These are phyloP conservation scores for Clavaria fumosa DNA, from an alignment of 768 basidiomycete species.

Conservation along the genomic window DNA sequence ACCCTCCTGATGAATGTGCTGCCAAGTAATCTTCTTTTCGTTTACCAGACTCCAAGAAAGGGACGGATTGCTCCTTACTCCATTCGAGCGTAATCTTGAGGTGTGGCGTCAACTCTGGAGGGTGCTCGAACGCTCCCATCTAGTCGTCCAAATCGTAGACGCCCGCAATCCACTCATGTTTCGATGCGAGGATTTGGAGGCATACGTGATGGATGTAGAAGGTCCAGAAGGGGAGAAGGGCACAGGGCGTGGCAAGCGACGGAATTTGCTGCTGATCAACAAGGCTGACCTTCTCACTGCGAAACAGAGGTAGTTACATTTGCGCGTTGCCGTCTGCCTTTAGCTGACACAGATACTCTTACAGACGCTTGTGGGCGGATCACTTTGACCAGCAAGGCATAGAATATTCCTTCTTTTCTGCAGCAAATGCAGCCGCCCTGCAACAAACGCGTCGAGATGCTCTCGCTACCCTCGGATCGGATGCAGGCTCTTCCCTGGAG, in stretches of 20 bases:
- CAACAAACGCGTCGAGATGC: slow-evolving; percentile 59
- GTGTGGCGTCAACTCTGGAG: slow-evolving; percentile 99
- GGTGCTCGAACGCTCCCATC: slow-evolving; percentile 86
- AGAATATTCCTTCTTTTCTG: slow-evolving; percentile 86
- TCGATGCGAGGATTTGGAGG: slow-evolving; percentile 82
- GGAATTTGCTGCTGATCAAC: slow-evolving; percentile 77
- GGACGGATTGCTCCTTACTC: slow-evolving; percentile 80
- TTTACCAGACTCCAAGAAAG: slow-evolving; percentile 63
- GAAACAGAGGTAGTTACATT: slow-evolving; percentile 52
- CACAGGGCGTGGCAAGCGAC: slow-evolving; percentile 56
- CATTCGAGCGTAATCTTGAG: slow-evolving; percentile 94
- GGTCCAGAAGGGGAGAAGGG: slow-evolving; percentile 69
- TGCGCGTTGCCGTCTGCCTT: background rate
- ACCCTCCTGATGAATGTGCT: slow-evolving; percentile 10
- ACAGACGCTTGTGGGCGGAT: slow-evolving; percentile 78
- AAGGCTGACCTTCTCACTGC: slow-evolving; percentile 86
- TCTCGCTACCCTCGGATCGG: slow-evolving; percentile 11
- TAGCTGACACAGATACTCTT: background rate
- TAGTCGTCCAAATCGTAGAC: slow-evolving; percentile 92
- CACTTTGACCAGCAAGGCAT: slow-evolving; percentile 68
- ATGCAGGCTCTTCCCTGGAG: no score
- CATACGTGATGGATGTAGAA: slow-evolving; percentile 74
- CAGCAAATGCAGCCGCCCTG: slow-evolving; percentile 70
- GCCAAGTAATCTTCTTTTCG: slow-evolving; percentile 4
- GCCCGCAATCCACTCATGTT: slow-evolving; percentile 89